Base-by-base conservation (phyloP, 2,329 filamentous ascomycete genomes). In the Cercospora sojina region DNA sequence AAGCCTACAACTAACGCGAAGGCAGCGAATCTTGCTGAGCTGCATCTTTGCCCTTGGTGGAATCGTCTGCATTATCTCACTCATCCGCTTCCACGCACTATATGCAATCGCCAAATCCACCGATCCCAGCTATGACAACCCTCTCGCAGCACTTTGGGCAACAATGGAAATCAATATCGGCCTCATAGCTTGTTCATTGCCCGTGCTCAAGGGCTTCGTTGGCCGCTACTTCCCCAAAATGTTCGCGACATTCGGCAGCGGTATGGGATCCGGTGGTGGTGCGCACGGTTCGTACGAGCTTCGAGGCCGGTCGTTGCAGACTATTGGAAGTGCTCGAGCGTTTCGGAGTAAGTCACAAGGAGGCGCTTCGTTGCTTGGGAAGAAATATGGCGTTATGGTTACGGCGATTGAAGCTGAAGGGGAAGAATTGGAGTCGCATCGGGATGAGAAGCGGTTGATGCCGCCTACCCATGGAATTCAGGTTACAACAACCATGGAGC, bases 11-110 rank as follows among this genome's bases (percentile, higher is more conserved):
- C 65, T 78, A 9, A 66, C 70, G 1, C 70, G 60, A 55, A 71
- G 66, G 41, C 74, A 76, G 57, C 73, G 74, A 58, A 53, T 59
- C 31, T 58, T 72, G 8, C 66, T 77, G 10, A 74, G 74, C 62
- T 71, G 68, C 9, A 70, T 78, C 1, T 77, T 78, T 55, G 74
- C 73, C 1, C 69, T 77, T 25, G 76, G 76, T 20, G 71, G 70
- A 7, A 63, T 77, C 67, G 67, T 68, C 7, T 72, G 70, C 35
- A 47, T 68, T n/a, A 67, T 72, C 9, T 73, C 72, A 12, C 65
- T 71, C 18, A 62, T 74, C 9, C 70, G 71, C 31, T 67, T 73
- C 6, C 67, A 69, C 27, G 68, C 69, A 8, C 66, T 74, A 18
- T 70, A 72, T 47, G 67, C 69, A n/a, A 66, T 72, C 16, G 69